phyloP scores from a whole-genome alignment of 768 basidiomycete species.

The Termitomyces sp. region DNA sequence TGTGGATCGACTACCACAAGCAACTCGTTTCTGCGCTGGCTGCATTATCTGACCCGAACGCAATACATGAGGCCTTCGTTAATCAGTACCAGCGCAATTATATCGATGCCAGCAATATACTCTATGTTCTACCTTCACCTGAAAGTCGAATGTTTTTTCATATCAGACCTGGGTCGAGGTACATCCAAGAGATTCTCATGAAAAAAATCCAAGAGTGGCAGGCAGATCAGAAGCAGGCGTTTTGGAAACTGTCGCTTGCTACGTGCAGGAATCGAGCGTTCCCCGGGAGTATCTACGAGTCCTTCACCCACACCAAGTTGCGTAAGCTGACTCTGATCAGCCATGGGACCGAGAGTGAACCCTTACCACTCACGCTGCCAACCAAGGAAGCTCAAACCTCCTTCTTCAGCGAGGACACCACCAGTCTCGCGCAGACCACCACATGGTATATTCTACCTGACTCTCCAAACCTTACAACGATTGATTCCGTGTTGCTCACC shows the following conservation, averaged over 20 bases:
- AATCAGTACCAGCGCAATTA: not conserved
- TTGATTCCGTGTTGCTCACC: not conserved
- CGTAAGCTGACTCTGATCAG: not conserved
- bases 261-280: too few species aligned
- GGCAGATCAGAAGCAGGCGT: too few species aligned
- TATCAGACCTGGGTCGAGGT: not conserved
- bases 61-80: not conserved
- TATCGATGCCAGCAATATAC: not conserved
- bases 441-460: not conserved
- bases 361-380: not conserved
- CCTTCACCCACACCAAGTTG: too few species aligned
- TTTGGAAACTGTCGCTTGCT: too few species aligned
- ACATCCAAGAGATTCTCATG: not conserved
- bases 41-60: not conserved
- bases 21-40: not conserved
- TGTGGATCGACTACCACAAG: not conserved
- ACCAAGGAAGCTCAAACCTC: not conserved
- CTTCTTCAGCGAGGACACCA: not conserved
- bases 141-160: not conserved
- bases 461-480: not conserved
- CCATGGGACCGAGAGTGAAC: not conserved
- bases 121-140: not conserved
- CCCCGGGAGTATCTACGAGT: too few species aligned
- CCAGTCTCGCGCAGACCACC: not conserved
- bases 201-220: too few species aligned